Evolutionary conservation across 139 green algal genomes (phyloP).

Genomic region (Gonium pectorale): DNA sequence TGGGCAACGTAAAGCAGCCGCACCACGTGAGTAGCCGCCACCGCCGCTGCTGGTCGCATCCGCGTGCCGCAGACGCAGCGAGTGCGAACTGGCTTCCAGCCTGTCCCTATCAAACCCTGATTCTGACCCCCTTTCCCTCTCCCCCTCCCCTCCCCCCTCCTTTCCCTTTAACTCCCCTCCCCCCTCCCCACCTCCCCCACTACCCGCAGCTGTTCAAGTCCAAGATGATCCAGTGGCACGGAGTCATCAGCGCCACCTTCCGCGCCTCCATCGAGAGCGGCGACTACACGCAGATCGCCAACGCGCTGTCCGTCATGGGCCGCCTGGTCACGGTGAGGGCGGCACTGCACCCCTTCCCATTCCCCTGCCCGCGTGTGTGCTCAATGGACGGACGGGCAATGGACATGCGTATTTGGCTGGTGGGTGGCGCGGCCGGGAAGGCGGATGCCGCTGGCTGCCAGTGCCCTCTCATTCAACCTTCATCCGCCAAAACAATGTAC

Average conservation of each 20-base stretch:
- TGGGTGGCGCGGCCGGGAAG: too few relatives aligned
- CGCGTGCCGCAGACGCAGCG: too few relatives aligned
- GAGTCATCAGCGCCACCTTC: constrained; percentile 26
- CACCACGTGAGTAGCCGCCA: constrained; percentile 23
- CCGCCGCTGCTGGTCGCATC: too few relatives aligned
- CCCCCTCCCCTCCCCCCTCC: background rate
- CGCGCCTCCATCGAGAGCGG: constrained; percentile 18
- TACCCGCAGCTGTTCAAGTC: constrained; percentile 25
- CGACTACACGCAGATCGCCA: constrained; percentile 39
- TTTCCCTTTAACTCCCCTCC: background rate
- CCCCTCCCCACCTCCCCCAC: too few relatives aligned
- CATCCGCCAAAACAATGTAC: too few relatives aligned
- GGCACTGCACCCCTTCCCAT: background rate
- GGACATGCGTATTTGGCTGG: too few relatives aligned
- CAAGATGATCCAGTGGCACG: constrained; percentile 24
- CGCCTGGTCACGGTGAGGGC: constrained; percentile 12
- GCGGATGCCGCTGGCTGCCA: too few relatives aligned
- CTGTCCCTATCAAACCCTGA: background rate
- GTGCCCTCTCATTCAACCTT: too few relatives aligned
- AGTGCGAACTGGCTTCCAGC: background rate
- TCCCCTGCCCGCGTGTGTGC: background rate
- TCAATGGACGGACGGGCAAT: too few relatives aligned
- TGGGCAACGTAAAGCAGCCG: constrained; percentile 13
- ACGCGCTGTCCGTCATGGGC: constrained; percentile 26
- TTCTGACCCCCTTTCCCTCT: background rate